phyloP scores from a whole-genome alignment of 768 basidiomycete genomes.

The Podaxis sp. region DNA sequence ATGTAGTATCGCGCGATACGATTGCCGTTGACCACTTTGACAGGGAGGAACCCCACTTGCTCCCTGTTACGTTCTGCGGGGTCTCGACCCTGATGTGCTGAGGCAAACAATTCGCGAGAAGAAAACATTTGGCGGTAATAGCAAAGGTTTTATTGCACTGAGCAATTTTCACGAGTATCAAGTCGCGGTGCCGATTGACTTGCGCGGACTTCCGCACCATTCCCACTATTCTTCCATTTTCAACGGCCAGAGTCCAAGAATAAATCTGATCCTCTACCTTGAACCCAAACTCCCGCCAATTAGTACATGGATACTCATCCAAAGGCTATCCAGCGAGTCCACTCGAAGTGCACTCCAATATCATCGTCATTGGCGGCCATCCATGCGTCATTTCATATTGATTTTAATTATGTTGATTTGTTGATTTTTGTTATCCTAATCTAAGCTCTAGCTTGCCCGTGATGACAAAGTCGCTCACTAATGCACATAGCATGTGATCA shows the following conservation, averaged over 20 bases:
- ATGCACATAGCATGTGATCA: neutral
- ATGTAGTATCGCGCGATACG: neutral
- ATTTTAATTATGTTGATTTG: neutral
- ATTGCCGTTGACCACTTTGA: neutral
- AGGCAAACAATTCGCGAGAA: neutral
- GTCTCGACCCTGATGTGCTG: neutral
- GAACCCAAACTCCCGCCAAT: too few relatives aligned
- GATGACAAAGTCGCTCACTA: neutral
- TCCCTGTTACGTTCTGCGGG: neutral
- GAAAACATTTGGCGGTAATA: neutral
- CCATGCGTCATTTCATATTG: neutral
- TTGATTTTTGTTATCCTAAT: neutral
- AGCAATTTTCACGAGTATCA: constrained; percentile 6
- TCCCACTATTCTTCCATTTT: neutral
- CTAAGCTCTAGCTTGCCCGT: neutral
- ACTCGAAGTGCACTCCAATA: neutral
- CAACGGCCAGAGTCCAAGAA: neutral
- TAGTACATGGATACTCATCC: too few relatives aligned
- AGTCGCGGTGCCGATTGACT: neutral
- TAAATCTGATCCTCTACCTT: neutral
- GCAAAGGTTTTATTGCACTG: neutral
- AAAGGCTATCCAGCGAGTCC: neutral
- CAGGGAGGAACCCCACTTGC: neutral
- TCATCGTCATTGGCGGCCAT: neutral
- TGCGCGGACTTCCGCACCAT: constrained; percentile 11